These are phyloP conservation scores for Verticillium tricorpus DNA, from an alignment of 2,329 filamentous ascomycete genomes.

Conservation along the genomic window DNA sequence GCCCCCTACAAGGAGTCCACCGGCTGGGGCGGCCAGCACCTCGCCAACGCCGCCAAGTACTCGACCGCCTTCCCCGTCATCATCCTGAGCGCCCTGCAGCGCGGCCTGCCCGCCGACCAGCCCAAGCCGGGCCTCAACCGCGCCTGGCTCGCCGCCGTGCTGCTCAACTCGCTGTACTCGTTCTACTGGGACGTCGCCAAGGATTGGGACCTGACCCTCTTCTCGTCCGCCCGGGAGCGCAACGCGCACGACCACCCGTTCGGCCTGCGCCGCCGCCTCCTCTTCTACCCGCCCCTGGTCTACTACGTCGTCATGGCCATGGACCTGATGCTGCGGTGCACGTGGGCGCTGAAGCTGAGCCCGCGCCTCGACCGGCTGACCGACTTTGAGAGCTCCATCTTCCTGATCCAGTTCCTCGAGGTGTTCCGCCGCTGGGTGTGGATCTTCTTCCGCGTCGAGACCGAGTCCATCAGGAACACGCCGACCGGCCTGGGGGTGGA, in stretches of 20 bases:
- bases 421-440: slow-evolving; percentile 89
- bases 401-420: slow-evolving; percentile 81
- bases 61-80: slow-evolving; percentile 92
- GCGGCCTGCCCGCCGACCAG: slow-evolving; percentile 45
- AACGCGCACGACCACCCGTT: slow-evolving; percentile 57
- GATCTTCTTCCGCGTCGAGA: slow-evolving; percentile 95
- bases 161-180: slow-evolving; percentile 86
- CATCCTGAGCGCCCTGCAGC: slow-evolving; percentile 69
- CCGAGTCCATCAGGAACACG: slow-evolving; percentile 72
- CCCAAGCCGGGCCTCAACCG: slow-evolving; percentile 40
- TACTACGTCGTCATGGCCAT: slow-evolving; percentile 80
- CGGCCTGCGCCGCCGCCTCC: slow-evolving; percentile 70
- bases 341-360: slow-evolving; percentile 86
- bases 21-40: slow-evolving; percentile 79
- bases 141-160: slow-evolving; percentile 66
- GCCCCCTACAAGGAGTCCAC: slow-evolving; percentile 48
- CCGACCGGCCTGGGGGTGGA: slow-evolving; percentile 52
- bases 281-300: slow-evolving; percentile 65
- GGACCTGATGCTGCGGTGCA: slow-evolving; percentile 79
- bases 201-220: slow-evolving; percentile 92
- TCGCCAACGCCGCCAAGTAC: slow-evolving; percentile 94
- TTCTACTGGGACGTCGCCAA: slow-evolving; percentile 98
- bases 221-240: slow-evolving; percentile 45
- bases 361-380: slow-evolving; percentile 78
- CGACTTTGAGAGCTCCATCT: slow-evolving; percentile 85